These are phyloP conservation scores for Ogataea hybrid DNA, from an alignment of 1,139 yeast genomes.

Conservation along the genomic window DNA sequence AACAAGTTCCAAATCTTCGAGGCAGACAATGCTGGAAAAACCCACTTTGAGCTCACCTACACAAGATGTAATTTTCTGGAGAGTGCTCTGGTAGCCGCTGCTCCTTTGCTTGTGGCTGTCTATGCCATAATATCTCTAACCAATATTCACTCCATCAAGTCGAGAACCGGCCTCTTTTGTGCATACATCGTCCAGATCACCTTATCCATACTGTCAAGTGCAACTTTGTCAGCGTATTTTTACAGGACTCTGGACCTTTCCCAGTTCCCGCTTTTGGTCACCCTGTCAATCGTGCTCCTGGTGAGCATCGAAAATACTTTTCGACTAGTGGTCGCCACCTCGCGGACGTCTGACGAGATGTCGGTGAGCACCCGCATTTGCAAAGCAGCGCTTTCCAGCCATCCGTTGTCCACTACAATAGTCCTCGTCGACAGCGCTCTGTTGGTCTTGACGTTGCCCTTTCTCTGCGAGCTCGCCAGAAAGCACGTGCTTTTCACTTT, in stretches of 20 bases:
- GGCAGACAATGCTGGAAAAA: neutral
- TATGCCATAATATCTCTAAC: constrained; percentile 48
- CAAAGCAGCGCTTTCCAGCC: constrained; percentile 35
- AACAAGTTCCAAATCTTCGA: neutral
- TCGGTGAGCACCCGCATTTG: constrained; percentile 38
- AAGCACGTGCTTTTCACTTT: constrained; percentile 35
- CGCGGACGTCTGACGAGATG: constrained; percentile 42
- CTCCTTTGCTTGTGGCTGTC: constrained; percentile 33
- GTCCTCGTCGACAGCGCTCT: constrained; percentile 30
- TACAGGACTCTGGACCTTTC: constrained; percentile 34
- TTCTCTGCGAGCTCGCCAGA: constrained; percentile 33
- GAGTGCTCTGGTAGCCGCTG: constrained; percentile 26
- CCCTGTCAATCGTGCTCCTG: constrained; percentile 38
- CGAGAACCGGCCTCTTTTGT: constrained; percentile 56
- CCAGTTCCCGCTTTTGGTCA: constrained; percentile 38
- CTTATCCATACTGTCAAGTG: constrained; percentile 48
- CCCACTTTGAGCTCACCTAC: constrained; percentile 6
- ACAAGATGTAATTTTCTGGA: constrained; percentile 16
- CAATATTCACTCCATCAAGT: constrained; percentile 54
- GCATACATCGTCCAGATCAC: constrained; percentile 56
- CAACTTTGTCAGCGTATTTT: constrained; percentile 45
- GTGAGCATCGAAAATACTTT: constrained; percentile 46
- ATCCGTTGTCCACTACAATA: constrained; percentile 35
- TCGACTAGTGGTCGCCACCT: constrained; percentile 40
- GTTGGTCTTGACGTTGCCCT: constrained; percentile 27